Base-by-base conservation (phyloP, 495 filamentous ascomycete genomes). In the Rhypophila decipiens region DNA sequence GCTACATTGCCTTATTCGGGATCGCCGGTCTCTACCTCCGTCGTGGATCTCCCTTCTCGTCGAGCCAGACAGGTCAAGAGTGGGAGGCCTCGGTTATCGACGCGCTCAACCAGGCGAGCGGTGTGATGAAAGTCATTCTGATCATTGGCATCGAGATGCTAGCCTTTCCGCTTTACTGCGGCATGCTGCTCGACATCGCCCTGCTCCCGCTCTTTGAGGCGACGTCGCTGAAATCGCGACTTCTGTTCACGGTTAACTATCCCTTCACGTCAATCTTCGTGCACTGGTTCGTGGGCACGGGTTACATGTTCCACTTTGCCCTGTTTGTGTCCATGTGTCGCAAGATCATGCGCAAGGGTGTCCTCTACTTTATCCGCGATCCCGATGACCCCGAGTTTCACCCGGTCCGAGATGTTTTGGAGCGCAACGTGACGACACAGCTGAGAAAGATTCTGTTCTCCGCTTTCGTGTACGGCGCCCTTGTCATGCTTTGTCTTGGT, bases 71-170 rank as follows among this genome's bases (percentile, higher is more conserved):
- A 20, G 82, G 78, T 2, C 84, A 86, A 40, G 80, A 84, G 50
- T 78, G 86, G 50, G 88, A 95, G 55, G 84, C 82, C 5, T 67
- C 85, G 5, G 67, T 94, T 45, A 83, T 88, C n/a, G 91, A 96
- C 50, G 69, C 83, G 1, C 75, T 99, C 18, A 78, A 88, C 34
- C 93, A 99, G 69, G 93, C 93, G 31, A 93, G 93, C 34, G 93
- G 93, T 3, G 90, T 99, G 11, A 81, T 95, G 76, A 99, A 99
- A 63, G 93, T 99, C 13, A 93, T 99, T 34, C 73, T 97, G 20
- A 99, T 99, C 53, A 99, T 99, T 50, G 88, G 89, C 47, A 96
- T 97, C 61, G 93, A 99, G 70, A 99, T 99, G 93, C 86, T 99
- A 33, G 78, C 88, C 15, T 99, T 99, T 59, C 93, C 93, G 0